These are phyloP conservation scores for Alternaria sp. DNA, from an alignment of 2,329 filamentous ascomycete species.

Conservation along the genomic window DNA sequence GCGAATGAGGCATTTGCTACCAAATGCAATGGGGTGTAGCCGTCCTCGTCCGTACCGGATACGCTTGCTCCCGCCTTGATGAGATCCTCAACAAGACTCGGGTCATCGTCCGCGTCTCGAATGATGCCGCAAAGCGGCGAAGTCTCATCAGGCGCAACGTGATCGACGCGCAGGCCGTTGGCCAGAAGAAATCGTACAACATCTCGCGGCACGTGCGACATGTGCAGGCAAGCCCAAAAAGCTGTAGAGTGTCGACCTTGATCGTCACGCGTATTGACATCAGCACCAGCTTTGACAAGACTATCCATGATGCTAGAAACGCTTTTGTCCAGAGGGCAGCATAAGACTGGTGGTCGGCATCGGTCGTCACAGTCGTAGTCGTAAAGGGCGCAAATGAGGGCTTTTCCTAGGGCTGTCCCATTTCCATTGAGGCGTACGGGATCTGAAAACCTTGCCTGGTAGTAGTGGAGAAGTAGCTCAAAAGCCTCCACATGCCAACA, in stretches of 20 bases:
- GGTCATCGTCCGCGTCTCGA: background rate
- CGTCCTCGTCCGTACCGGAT: background rate
- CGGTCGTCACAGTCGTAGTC: background rate
- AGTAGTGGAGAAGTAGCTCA: background rate
- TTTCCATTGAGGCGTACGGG: background rate
- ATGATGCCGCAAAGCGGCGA: background rate
- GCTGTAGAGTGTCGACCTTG: background rate
- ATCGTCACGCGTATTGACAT: background rate
- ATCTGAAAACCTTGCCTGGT: background rate
- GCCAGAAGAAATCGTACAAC: background rate
- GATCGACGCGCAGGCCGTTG: background rate
- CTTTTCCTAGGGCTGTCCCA: background rate
- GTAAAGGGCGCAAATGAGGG: background rate
- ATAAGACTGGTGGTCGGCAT: background rate
- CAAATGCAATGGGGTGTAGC: background rate
- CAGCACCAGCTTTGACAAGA: background rate
- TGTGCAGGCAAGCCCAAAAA: background rate
- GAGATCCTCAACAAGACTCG: background rate
- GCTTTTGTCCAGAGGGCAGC: background rate
- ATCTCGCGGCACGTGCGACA: background rate
- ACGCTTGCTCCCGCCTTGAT: background rate
- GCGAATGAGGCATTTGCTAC: background rate
- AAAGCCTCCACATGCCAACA: slow-evolving; percentile 3
- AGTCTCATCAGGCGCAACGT: background rate
- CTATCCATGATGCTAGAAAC: background rate